phyloP scores from a whole-genome alignment of 768 basidiomycete genomes.

The Psilocybe cyanescens region DNA sequence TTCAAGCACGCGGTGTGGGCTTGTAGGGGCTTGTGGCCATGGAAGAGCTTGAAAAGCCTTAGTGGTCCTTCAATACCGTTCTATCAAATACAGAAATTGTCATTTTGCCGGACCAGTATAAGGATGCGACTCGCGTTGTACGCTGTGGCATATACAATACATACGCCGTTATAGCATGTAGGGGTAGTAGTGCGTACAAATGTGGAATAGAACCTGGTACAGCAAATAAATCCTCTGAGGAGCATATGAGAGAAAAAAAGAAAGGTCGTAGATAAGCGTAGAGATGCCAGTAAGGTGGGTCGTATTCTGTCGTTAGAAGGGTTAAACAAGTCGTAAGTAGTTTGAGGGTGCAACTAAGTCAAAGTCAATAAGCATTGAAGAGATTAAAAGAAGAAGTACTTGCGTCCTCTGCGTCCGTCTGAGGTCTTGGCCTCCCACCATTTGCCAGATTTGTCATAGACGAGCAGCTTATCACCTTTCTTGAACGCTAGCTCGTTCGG shows the following conservation, averaged over 20 bases:
- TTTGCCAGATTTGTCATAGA: constrained; percentile 78
- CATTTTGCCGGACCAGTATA: no score
- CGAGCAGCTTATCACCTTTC: constrained; percentile 84
- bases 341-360: constrained; percentile 43
- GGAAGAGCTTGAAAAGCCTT: no score
- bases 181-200: neutral
- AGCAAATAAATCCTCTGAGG: neutral
- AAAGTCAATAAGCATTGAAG: neutral
- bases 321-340: constrained; percentile 34
- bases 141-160: neutral
- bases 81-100: neutral
- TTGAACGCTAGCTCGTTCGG: constrained; percentile 85
- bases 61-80: no score
- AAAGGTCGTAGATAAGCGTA: neutral
- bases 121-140: no score
- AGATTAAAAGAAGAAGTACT: constrained; percentile 33
- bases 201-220: constrained; percentile 2
- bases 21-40: no score
- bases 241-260: neutral
- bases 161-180: neutral
- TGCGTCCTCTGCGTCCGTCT: constrained; percentile 70
- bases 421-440: constrained; percentile 83
- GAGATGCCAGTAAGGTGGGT: no score
- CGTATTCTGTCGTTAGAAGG: neutral
- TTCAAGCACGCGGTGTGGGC: no score